Percentiles rank a stretch among this genome's conserved stretches.
Evolutionary conservation across 352 stramenopile species (phyloP).

Genomic region (Pythium plurisporium): DNA sequence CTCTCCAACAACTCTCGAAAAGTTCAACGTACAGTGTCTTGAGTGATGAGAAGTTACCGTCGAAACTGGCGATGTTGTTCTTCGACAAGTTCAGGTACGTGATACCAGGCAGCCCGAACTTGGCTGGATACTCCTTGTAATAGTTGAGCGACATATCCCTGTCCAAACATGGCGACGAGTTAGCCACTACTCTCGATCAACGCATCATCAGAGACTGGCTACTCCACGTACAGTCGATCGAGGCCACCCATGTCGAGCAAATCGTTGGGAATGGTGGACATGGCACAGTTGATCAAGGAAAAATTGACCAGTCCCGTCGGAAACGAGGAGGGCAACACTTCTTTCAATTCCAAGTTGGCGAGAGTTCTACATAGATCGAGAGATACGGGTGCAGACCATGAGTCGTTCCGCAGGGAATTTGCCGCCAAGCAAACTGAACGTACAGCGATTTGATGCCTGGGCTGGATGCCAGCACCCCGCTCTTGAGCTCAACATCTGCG

Average conservation of each 20-base stretch:
- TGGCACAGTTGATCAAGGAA: constrained; percentile 53
- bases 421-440: too few relatives aligned
- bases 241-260: constrained; percentile 46
- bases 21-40: constrained; percentile 36
- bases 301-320: constrained; percentile 44
- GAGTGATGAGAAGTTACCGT: constrained; percentile 43
- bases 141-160: constrained; percentile 58
- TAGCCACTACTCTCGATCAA: too few relatives aligned
- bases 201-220: too few relatives aligned
- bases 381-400: too few relatives aligned
- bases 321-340: constrained; percentile 41
- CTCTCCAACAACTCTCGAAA: neutral
- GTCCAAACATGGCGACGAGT: neutral
- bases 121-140: constrained; percentile 40
- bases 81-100: constrained; percentile 47
- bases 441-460: constrained; percentile 40
- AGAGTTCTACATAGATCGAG: constrained; percentile 27
- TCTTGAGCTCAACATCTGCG: constrained; percentile 30
- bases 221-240: constrained; percentile 41
- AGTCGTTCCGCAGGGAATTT: too few relatives aligned
- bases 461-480: constrained; percentile 30
- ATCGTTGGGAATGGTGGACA: constrained; percentile 49
- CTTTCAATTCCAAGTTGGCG: constrained; percentile 45
- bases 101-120: constrained; percentile 43
- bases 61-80: constrained; percentile 46